These are phyloP conservation scores for Corrigiola litoralis DNA, from an alignment of 179 eudicot species.

Conservation along the genomic window DNA sequence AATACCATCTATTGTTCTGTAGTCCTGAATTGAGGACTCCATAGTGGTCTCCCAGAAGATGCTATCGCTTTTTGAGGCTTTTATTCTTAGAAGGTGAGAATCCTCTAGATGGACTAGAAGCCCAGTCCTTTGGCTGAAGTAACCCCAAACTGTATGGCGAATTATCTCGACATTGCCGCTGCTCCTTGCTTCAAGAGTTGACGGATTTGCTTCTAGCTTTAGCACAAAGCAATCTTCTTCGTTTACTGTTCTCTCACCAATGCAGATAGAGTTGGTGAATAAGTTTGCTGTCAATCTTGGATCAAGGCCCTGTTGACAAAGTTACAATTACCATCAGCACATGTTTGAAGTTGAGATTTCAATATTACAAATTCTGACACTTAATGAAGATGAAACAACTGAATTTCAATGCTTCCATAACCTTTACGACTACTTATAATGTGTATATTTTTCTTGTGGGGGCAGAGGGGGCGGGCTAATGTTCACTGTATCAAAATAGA, in stretches of 20 bases:
- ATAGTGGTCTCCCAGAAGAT: slow-evolving; percentile 89
- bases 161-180: slow-evolving; percentile 77
- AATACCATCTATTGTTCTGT: slow-evolving; percentile 65
- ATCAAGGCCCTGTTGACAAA: slow-evolving; percentile 68
- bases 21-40: slow-evolving; percentile 72
- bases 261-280: slow-evolving; percentile 69
- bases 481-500: no score
- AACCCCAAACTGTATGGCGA: slow-evolving; percentile 84
- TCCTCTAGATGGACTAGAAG: slow-evolving; percentile 74
- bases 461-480: no score
- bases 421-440: no score
- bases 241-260: slow-evolving; percentile 66
- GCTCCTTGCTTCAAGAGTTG: slow-evolving; percentile 67
- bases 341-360: no score
- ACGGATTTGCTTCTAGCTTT: slow-evolving; percentile 67
- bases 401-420: background rate
- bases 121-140: slow-evolving; percentile 89
- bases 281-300: slow-evolving; percentile 74
- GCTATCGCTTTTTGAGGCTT: slow-evolving; percentile 42
- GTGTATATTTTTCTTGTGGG: no score
- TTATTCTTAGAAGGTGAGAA: slow-evolving; percentile 68
- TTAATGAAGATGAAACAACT: background rate
- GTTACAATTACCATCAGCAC: slow-evolving; percentile 7
- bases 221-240: slow-evolving; percentile 78
- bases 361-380: no score